Evolutionary conservation across 768 basidiomycete species (phyloP).

Genomic region (Epithele typhae): DNA sequence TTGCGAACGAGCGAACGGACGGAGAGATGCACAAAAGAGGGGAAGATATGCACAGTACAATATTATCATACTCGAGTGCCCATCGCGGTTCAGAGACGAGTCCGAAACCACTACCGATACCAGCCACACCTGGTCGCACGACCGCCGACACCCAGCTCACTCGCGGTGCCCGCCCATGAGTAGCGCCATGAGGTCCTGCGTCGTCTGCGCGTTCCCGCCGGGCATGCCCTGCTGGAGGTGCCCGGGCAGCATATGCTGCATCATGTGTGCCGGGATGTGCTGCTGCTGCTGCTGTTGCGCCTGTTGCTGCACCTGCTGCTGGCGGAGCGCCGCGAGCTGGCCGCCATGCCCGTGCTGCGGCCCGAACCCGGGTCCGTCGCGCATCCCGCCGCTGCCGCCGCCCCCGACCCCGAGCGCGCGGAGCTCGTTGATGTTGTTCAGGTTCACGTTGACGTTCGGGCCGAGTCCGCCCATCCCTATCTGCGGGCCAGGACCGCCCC

Average conservation of each 20-base stretch:
- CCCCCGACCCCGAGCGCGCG: constrained; percentile 44
- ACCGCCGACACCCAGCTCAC: constrained; percentile 29
- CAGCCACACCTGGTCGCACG: too few relatives aligned
- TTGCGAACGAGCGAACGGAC: neutral
- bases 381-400: constrained; percentile 35
- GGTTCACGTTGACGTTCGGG: constrained; percentile 51
- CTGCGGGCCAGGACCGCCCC: constrained; percentile 41
- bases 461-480: constrained; percentile 49
- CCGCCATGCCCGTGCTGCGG: constrained; percentile 39
- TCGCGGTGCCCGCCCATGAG: constrained; percentile 78
- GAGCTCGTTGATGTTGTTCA: constrained; percentile 45
- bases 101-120: too few relatives aligned
- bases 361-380: constrained; percentile 44
- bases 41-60: constrained; percentile 3
- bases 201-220: constrained; percentile 47
- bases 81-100: too few relatives aligned
- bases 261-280: constrained; percentile 54
- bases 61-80: too few relatives aligned
- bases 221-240: constrained; percentile 59
- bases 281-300: constrained; percentile 48
- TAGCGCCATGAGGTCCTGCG: constrained; percentile 79
- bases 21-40: too few relatives aligned
- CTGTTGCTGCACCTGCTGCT: constrained; percentile 37
- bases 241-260: constrained; percentile 46
- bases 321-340: constrained; percentile 41